Base-by-base conservation (phyloP, 192 early-diverging fungal species). In the Rhizophagus prolifer region DNA sequence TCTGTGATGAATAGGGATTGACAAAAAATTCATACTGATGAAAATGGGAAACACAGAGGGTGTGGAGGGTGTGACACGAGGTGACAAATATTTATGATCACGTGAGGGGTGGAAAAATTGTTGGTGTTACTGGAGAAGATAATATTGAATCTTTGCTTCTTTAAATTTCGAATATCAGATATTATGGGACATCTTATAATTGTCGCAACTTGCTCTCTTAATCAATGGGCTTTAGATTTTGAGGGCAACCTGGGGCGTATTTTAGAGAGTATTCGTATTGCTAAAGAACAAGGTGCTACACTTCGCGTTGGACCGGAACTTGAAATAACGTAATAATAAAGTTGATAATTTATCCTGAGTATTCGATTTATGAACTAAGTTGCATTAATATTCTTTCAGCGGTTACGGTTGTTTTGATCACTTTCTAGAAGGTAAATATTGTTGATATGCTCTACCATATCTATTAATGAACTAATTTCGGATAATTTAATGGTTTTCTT, bases 351-450 rank as follows among this genome's bases (percentile, higher is more conserved):
- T 59, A 21, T 28, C 30, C 0, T 38, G 7, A 6, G 36, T 38
- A 38, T 38, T 38, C 36, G 36, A 0, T 7, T 81, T 54, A 21
- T 58, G 5, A 31, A 1, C 13, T 34, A 38, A 38, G 36, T 58
- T 72, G 26, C 5, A 16, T 25, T 23, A 62, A 58, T 34, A 12
- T 47, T 26, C 13, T 26, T 36, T 76, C 73, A 92, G 91, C 6
- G 98, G 98, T 30, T 99, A 99, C 81, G 97, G 97, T 14, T 99
- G 98, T 88, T 92, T 94, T 72, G 98, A 99, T 83, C 98, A 99
- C 74, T 98, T 98, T 81, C 83, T 96, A 41, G 98, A 99, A 89
- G 87, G 92, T 92, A 81, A 19, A 14, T 7, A 6, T 31, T 58
- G 31, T 59, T 41, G 34, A 44, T 44, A 44, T 44, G 41, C 3